Percentiles rank a stretch among this genome's conserved stretches.
phyloP scores from a whole-genome alignment of 768 basidiomycete genomes.

The Collybia sordida region DNA sequence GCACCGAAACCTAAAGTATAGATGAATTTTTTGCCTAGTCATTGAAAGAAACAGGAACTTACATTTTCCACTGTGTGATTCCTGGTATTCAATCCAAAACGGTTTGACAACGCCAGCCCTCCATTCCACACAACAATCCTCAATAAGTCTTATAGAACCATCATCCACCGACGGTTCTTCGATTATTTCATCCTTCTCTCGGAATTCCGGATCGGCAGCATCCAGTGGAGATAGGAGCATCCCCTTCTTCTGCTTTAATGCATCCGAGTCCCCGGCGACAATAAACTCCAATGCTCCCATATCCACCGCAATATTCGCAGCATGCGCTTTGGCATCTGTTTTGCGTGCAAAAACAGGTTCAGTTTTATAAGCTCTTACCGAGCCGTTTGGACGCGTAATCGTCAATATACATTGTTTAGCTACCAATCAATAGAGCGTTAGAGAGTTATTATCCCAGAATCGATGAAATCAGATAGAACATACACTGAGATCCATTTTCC shows the following conservation, averaged over 20 bases:
- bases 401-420: slow-evolving; percentile 63
- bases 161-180: slow-evolving; percentile 8
- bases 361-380: slow-evolving; percentile 52
- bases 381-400: slow-evolving; percentile 54
- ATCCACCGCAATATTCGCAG: slow-evolving; percentile 52
- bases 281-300: slow-evolving; percentile 66
- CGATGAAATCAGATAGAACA: slow-evolving; percentile 9
- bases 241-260: slow-evolving; percentile 30
- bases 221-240: slow-evolving; percentile 31
- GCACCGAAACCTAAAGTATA: slow-evolving; percentile 47
- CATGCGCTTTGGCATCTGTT: slow-evolving; percentile 53
- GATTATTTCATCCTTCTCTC: background rate
- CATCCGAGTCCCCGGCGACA: slow-evolving; percentile 37
- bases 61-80: slow-evolving; percentile 45
- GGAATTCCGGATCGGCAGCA: slow-evolving; percentile 12
- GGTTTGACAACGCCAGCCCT: slow-evolving; percentile 49
- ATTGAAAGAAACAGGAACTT: slow-evolving; percentile 15
- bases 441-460: no score
- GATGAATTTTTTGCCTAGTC: background rate
- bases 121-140: slow-evolving; percentile 55
- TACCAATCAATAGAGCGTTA: slow-evolving; percentile 16
- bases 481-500: slow-evolving; percentile 34
- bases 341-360: slow-evolving; percentile 41
- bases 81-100: slow-evolving; percentile 51
- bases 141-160: slow-evolving; percentile 41